Base-by-base conservation (phyloP, 331 rosid genomes). In the Pyracantha coccinea region DNA sequence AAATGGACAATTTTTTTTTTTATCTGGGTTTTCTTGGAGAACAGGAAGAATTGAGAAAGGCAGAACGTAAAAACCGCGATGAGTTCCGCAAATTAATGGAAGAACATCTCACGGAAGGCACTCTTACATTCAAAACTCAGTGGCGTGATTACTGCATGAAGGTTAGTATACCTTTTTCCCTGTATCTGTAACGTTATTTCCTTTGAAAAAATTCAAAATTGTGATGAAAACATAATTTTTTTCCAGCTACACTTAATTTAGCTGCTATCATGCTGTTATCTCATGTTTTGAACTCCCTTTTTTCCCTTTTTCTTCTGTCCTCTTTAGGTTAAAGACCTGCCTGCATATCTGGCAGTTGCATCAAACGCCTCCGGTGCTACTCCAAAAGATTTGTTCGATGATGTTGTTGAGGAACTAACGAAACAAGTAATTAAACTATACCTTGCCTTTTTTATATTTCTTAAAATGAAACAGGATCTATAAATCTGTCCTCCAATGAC, bases 1-100 rank as follows among this genome's bases (percentile, higher is more conserved):
- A 58, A 28, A 21, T 6, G 75, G 60, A 21, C 68, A 73, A 44
- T 24, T 14, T 44, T 47, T 44, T 47, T 72, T 81, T 72, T 81
- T 71, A 81, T 86, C 62, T 74, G 13, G 66, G 54, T 66, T 79
- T 83, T 83, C 65, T 80, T 74, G 62, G 58, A 71, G 73, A 75
- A 86, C 72, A 93, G 98, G 98, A 93, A 75, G 97, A 93, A 77
- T 68, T 93, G 84, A 89, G 97, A 84, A 93, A 93, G 87, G 72
- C 74, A 38, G 98, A 93, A 81, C 97, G 98, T 14, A 87, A 90
- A 89, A 91, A 91, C 78, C 97, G 98, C 31, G 97, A 91, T 68
- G 97, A 93, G 66, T 93, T 93, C 83, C 96, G 98, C 69, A 93
- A 88, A 83, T 82, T 91, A 89, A 91, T 93, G 96, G 97, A 91